These are phyloP conservation scores for Paramecium octaurelia DNA, from an alignment of 73 alveolate species.

Conservation along the genomic window DNA sequence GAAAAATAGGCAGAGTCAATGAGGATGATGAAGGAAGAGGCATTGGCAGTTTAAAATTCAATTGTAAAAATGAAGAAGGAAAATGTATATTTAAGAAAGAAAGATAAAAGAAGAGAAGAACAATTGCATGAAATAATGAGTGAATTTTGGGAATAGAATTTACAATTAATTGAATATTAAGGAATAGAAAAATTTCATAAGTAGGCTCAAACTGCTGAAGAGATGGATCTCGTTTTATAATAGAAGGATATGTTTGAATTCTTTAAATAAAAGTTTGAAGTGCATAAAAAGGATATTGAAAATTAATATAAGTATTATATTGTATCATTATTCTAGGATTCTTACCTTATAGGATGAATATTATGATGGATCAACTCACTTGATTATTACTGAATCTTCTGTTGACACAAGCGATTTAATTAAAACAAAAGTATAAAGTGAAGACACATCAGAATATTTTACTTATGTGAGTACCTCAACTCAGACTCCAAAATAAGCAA, in stretches of 20 bases:
- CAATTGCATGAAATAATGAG: not conserved
- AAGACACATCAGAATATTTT: constrained; percentile 31
- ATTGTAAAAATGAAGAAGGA: not conserved
- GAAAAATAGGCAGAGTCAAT: constrained; percentile 13
- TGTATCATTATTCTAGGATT: not conserved
- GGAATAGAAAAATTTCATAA: not conserved
- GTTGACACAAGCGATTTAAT: constrained; percentile 35
- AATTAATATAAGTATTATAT: not conserved
- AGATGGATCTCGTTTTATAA: not conserved
- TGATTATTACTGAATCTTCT: not conserved
- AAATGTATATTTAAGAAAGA: constrained; percentile 26
- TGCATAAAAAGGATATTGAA: not conserved
- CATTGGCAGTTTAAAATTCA: not conserved
- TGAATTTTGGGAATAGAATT: not conserved
- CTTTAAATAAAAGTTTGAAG: not conserved
- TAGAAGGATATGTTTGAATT: constrained; percentile 38
- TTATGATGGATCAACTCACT: not conserved
- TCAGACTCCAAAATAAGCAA: constrained; percentile 6
- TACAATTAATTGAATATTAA: not conserved
- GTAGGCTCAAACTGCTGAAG: not conserved
- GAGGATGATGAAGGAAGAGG: constrained; percentile 23
- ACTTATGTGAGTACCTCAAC: not conserved
- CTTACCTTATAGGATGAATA: not conserved
- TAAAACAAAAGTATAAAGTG: not conserved
- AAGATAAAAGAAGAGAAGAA: constrained; percentile 33